Evolutionary conservation across 345 rosid species (phyloP).

Genomic region (Murraya paniculata): DNA sequence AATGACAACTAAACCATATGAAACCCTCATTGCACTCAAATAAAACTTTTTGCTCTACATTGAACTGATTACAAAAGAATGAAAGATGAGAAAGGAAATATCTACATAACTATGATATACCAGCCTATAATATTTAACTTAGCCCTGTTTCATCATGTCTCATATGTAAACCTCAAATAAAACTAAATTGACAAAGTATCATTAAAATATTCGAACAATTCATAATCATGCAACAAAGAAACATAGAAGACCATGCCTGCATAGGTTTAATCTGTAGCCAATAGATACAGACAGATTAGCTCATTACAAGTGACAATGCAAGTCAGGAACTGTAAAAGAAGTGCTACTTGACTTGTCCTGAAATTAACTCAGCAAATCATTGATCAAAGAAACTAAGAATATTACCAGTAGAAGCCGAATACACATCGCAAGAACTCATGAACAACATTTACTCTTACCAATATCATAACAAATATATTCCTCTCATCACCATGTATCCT

Average conservation of each 20-base stretch:
- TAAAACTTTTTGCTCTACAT: neutral
- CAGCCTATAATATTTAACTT: neutral
- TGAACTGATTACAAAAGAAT: neutral
- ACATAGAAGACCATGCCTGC: conserved; percentile 13
- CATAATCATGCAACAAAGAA: neutral
- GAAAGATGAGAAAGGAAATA: neutral
- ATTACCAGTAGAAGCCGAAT: conserved; percentile 16
- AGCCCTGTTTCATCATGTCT: neutral
- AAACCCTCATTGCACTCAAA: neutral
- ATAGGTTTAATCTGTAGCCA: neutral
- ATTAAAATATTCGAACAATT: neutral
- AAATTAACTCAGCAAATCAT: conserved; percentile 20
- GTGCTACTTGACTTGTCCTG: conserved; percentile 6
- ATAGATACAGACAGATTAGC: conserved; percentile 12
- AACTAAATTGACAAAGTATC: neutral
- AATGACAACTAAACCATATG: neutral
- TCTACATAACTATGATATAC: neutral
- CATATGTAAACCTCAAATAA: neutral
- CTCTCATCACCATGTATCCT: neutral
- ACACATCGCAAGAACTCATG: neutral
- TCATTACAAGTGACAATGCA: conserved; percentile 7
- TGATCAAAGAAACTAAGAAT: conserved; percentile 13
- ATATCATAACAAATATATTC: conserved; percentile 4
- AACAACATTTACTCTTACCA: conserved; percentile 4
- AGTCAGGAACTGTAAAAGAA: conserved; percentile 17